Evolutionary conservation across 169 alveolate species (phyloP).

Genomic region (Cyclospora cayetanensis): DNA sequence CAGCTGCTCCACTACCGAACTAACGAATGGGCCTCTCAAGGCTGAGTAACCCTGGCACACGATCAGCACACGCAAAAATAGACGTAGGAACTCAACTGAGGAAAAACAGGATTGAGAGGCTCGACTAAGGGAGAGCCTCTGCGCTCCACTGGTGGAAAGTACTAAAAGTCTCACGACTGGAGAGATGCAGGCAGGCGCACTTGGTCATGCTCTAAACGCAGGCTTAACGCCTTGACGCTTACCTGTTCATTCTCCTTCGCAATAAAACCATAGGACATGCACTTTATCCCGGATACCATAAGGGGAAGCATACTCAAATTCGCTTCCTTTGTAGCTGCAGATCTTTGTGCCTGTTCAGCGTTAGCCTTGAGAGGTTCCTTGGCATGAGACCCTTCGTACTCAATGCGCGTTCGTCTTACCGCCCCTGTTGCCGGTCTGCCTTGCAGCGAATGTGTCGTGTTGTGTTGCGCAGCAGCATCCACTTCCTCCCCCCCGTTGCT

Average conservation of each 20-base stretch:
- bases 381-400: neutral
- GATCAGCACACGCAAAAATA: neutral
- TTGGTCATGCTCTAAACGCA: neutral
- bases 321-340: neutral
- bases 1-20: slow-evolving; percentile 72
- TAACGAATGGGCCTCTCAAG: slow-evolving; percentile 74
- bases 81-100: neutral
- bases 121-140: neutral
- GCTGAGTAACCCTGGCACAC: slow-evolving; percentile 67
- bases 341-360: neutral
- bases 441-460: neutral
- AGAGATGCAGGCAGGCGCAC: neutral
- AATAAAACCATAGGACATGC: slow-evolving; percentile 93
- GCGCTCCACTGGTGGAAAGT: neutral
- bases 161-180: neutral
- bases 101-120: neutral
- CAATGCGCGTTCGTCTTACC: slow-evolving; percentile 39
- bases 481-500: neutral
- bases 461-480: neutral
- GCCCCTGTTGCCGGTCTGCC: slow-evolving; percentile 13
- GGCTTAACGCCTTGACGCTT: neutral
- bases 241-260: slow-evolving; percentile 79
- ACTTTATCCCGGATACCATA: slow-evolving; percentile 86
- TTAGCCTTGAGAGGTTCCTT: neutral
- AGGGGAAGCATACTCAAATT: slow-evolving; percentile 43